These are phyloP conservation scores for Ceratobasidium sp. DNA, from an alignment of 1,284 basidiomycete genomes.

Conservation along the genomic window DNA sequence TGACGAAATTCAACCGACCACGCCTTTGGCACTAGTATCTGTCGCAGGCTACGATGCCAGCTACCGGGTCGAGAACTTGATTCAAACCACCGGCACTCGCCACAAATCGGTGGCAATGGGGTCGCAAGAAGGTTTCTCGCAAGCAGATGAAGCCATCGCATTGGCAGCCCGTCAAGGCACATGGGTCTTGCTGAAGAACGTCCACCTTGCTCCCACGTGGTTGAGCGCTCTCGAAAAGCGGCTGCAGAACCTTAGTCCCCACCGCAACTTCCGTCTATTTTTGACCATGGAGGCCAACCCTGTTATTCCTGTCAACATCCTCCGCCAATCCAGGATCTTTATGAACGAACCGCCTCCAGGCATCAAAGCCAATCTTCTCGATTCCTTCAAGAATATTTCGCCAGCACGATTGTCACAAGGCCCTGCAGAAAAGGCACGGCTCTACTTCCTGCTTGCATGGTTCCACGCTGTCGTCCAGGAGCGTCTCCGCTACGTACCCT, in stretches of 20 bases:
- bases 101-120: constrained; percentile 95
- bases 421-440: constrained; percentile 85
- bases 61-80: constrained; percentile 89
- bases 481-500: constrained; percentile 89
- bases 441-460: constrained; percentile 97
- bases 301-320: constrained; percentile 91
- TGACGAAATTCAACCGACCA: constrained; percentile 78
- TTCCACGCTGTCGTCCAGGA: constrained; percentile 97
- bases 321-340: constrained; percentile 90
- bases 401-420: constrained; percentile 75
- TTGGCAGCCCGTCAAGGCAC: constrained; percentile 87
- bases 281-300: constrained; percentile 95
- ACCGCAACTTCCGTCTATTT: constrained; percentile 91
- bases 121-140: constrained; percentile 93
- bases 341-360: constrained; percentile 98
- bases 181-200: constrained; percentile 96
- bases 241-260: constrained; percentile 87
- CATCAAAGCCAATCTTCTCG: constrained; percentile 91
- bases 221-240: constrained; percentile 94
- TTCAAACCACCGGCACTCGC: constrained; percentile 73
- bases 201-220: constrained; percentile 93
- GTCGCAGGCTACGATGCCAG: constrained; percentile 97
- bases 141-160: constrained; percentile 93
- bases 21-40: constrained; percentile 88
- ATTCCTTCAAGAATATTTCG: constrained; percentile 82